Evolutionary conservation across 441 rosid species (phyloP).

Genomic region (Biscutella laevigata): DNA sequence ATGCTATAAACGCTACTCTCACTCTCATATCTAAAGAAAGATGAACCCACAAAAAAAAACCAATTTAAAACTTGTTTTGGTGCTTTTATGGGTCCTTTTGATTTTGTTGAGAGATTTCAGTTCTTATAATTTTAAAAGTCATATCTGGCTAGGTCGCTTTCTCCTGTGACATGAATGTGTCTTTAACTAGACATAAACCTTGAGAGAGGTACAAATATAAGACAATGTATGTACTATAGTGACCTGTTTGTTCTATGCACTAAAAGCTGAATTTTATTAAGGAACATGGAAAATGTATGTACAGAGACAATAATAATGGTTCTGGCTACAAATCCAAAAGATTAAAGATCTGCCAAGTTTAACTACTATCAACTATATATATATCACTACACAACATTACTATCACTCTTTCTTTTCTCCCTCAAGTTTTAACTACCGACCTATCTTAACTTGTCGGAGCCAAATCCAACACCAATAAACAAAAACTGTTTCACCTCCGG

Average conservation of each 20-base stretch:
- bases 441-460: conserved; percentile 28
- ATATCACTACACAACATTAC: conserved; percentile 39
- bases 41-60: conserved; percentile 3
- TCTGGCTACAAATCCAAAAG: conserved; percentile 39
- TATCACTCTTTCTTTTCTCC: conserved; percentile 27
- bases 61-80: conserved; percentile 3
- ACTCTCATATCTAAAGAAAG: conserved; percentile 21
- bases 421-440: conserved; percentile 41
- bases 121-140: too few species aligned
- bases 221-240: neutral
- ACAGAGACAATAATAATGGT: conserved; percentile 50
- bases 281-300: conserved; percentile 66
- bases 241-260: conserved; percentile 16
- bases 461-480: conserved; percentile 37
- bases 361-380: conserved; percentile 33
- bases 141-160: too few species aligned
- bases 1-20: conserved; percentile 21
- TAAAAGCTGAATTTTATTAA: conserved; percentile 49
- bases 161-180: too few species aligned
- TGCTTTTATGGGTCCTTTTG: neutral
- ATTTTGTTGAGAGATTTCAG: too few species aligned
- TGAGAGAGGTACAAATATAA: neutral
- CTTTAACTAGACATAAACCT: neutral
- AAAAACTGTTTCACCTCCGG: conserved; percentile 46
- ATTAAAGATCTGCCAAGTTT: conserved; percentile 6